Conservation (phyloP, 1,284 basidiomycete genomes). For the Amylostereum areolatum region DNA sequence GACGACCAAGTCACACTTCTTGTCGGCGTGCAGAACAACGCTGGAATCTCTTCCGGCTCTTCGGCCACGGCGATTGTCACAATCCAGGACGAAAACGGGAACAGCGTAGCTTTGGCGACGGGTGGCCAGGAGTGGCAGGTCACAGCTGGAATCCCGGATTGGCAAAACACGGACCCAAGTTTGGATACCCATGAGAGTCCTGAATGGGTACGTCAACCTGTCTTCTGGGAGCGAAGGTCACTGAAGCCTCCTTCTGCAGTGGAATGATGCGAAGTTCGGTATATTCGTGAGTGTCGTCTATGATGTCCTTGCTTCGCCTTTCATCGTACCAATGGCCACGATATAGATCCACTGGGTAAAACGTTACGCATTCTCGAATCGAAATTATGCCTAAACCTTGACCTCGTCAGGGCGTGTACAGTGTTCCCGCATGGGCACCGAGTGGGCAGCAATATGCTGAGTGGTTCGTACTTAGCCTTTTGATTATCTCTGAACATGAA, state of each 20-base stretch:
- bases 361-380: not conserved
- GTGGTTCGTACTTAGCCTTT: constrained; percentile 44
- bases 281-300: constrained; percentile 41
- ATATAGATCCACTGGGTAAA: constrained; percentile 47
- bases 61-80: constrained; percentile 27
- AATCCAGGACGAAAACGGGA: constrained; percentile 24
- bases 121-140: constrained; percentile 26
- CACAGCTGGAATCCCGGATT: constrained; percentile 30
- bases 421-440: constrained; percentile 40
- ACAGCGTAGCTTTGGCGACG: constrained; percentile 23
- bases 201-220: constrained; percentile 35
- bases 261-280: constrained; percentile 46
- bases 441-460: constrained; percentile 40
- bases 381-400: not conserved
- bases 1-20: constrained; percentile 22
- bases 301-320: not conserved
- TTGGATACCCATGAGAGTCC: constrained; percentile 44
- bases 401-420: constrained; percentile 32
- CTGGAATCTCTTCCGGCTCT: constrained; percentile 3
- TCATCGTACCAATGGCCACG: not conserved
- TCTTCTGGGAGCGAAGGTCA: not conserved
- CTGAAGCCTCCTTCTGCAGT: constrained; percentile 23
- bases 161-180: constrained; percentile 30
- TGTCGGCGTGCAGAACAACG: constrained; percentile 17
- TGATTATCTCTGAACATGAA: not conserved